phyloP scores from a whole-genome alignment of 805 yeast species.

The Sporopachydermia quercuum region DNA sequence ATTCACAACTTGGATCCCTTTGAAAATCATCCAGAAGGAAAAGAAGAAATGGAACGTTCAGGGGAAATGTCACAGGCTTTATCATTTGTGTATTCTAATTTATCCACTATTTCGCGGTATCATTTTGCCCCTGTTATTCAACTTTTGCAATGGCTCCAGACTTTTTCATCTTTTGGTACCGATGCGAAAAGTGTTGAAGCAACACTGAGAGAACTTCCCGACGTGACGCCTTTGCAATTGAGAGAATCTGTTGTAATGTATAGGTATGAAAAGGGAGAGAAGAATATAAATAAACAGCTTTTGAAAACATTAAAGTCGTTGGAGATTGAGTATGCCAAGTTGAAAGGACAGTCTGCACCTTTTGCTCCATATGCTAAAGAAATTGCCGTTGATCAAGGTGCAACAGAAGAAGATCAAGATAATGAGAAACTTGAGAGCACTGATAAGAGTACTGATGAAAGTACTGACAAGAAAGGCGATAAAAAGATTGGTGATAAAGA shows the following conservation, averaged over 20 bases:
- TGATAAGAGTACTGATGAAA: background rate
- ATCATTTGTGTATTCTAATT: slow-evolving; percentile 7
- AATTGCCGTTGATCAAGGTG: slow-evolving; percentile 5
- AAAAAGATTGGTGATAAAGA: background rate
- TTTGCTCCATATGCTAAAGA: slow-evolving; percentile 14
- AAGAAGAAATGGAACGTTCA: background rate
- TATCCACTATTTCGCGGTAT: slow-evolving; percentile 46
- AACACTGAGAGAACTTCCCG: slow-evolving; percentile 40
- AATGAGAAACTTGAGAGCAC: background rate
- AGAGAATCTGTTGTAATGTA: slow-evolving; percentile 59
- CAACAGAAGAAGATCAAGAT: slow-evolving; percentile 2
- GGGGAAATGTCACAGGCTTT: slow-evolving; percentile 12
- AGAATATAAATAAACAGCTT: slow-evolving; percentile 40
- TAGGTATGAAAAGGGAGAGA: slow-evolving; percentile 73
- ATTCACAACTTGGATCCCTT: slow-evolving; percentile 40
- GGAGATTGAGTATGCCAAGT: slow-evolving; percentile 24
- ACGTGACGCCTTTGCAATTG: slow-evolving; percentile 56
- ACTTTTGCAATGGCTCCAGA: slow-evolving; percentile 81
- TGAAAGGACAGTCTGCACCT: slow-evolving; percentile 17
- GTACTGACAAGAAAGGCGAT: slow-evolving; percentile 10
- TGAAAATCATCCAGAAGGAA: no score
- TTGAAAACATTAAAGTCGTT: slow-evolving; percentile 27
- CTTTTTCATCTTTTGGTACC: slow-evolving; percentile 54
- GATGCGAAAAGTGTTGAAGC: slow-evolving; percentile 24
- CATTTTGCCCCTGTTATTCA: slow-evolving; percentile 66